A percentile compares a stretch with the other conserved stretches of the same genome.
Evolutionary conservation across 805 yeast genomes (phyloP).

Genomic region (Candida boleticola): DNA sequence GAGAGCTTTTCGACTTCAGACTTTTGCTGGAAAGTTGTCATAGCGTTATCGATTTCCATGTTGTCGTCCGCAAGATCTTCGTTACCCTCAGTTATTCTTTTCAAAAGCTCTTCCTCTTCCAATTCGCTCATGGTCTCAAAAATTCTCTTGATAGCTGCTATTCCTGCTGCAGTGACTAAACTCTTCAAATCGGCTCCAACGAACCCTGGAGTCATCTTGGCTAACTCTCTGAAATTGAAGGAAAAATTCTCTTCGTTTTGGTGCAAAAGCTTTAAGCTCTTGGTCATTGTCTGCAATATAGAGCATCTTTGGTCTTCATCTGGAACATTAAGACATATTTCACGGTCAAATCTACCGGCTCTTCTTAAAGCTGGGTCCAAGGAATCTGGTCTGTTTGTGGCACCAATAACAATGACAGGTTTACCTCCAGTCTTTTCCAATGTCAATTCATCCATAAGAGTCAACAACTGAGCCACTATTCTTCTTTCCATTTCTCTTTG

Average conservation of each 20-base stretch:
- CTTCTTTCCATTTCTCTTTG: conserved; percentile 97
- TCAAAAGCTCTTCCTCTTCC: conserved; percentile 30
- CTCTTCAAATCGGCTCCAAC: conserved; percentile 98
- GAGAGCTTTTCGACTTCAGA: conserved; percentile 43
- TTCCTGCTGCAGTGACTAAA: conserved; percentile 91
- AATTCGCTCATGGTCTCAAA: conserved; percentile 57
- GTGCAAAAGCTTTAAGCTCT: conserved; percentile 55
- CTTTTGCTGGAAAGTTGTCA: conserved; percentile 26
- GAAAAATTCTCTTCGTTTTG: conserved; percentile 37
- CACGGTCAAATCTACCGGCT: conserved; percentile 96
- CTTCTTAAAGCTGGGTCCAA: conserved; percentile 92
- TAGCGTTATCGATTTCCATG: conserved; percentile 1
- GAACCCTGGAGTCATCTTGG: conserved; percentile 94
- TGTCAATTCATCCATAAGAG: conserved; percentile 91
- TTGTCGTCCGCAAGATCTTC: neutral
- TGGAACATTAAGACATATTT: conserved; percentile 93
- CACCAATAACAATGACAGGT: conserved; percentile 93
- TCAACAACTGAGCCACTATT: conserved; percentile 91
- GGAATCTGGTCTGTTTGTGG: conserved; percentile 95
- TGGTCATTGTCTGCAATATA: conserved; percentile 74
- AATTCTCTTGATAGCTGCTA: conserved; percentile 88
- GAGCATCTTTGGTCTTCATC: conserved; percentile 76
- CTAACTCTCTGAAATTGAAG: conserved; percentile 69
- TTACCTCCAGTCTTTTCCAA: conserved; percentile 86
- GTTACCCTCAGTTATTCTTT: conserved; percentile 14